These are phyloP conservation scores for Prunella vulgaris DNA, from an alignment of 257 asterid species.

Conservation along the genomic window DNA sequence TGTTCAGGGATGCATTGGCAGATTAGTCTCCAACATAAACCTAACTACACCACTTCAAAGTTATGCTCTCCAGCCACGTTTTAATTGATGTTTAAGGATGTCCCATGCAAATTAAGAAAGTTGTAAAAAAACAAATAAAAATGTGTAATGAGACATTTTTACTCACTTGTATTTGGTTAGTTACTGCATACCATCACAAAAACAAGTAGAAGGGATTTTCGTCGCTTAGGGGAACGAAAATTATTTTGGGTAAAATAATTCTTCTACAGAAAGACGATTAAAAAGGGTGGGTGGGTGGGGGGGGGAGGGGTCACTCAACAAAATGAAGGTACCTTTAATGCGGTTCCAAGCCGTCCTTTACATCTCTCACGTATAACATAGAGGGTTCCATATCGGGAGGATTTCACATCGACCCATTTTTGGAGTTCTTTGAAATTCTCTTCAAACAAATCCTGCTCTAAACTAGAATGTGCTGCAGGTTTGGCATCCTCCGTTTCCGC, in stretches of 20 bases:
- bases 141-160: no score
- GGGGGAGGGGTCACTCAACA: not conserved
- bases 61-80: not conserved
- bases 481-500: conserved; percentile 33
- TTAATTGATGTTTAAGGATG: no score
- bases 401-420: conserved; percentile 84
- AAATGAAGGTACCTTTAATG: conserved; percentile 66
- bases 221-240: no score
- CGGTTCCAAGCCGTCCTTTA: conserved; percentile 73
- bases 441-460: conserved; percentile 51
- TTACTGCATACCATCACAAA: no score
- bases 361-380: conserved; percentile 66
- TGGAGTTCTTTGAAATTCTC: conserved; percentile 83
- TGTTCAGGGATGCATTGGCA: not conserved
- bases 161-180: no score
- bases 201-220: no score
- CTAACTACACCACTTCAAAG: not conserved
- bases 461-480: conserved; percentile 38
- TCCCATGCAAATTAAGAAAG: no score
- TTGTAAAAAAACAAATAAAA: no score
- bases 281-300: no score
- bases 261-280: no score
- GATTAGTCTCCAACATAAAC: conserved; percentile 1
- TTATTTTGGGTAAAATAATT: no score
- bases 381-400: conserved; percentile 67